phyloP scores from a whole-genome alignment of 139 green algal species.

The Chlamydomonas incerta region DNA sequence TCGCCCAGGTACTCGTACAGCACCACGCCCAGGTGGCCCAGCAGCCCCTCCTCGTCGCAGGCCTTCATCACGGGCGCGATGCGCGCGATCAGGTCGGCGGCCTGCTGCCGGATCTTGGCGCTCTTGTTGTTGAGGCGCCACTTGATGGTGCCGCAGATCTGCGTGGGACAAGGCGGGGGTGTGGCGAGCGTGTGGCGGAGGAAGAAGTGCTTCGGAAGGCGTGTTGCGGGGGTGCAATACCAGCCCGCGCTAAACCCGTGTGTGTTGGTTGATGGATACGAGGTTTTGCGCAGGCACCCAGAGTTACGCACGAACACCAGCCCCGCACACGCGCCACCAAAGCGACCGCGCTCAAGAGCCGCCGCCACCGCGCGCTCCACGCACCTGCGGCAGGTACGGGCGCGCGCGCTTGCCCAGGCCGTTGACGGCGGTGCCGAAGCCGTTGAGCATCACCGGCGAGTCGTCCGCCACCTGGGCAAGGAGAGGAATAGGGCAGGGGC shows the following conservation, averaged over 20 bases:
- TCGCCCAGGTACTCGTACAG: constrained; percentile 98
- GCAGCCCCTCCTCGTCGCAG: constrained; percentile 97
- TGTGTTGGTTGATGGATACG: no score
- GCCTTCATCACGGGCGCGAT: constrained; percentile 95
- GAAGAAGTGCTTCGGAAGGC: no score
- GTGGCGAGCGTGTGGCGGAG: no score
- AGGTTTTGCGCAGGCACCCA: no score
- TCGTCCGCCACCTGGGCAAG: constrained; percentile 79
- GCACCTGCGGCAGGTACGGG: constrained; percentile 91
- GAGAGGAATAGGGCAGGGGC: not conserved
- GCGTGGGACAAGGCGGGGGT: no score
- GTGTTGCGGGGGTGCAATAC: no score
- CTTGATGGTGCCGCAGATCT: constrained; percentile 99
- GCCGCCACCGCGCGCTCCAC: no score
- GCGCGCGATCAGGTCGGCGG: constrained; percentile 95
- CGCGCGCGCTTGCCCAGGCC: constrained; percentile 91
- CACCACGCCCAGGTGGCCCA: constrained; percentile 97
- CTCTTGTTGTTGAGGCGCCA: constrained; percentile 99
- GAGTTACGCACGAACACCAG: no score
- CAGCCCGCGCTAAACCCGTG: no score
- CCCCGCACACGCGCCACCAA: no score
- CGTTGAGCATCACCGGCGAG: constrained; percentile 95
- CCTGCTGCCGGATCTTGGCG: constrained; percentile 96
- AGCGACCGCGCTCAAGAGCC: no score
- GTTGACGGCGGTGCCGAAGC: constrained; percentile 97